These are phyloP conservation scores for Rutstroemia sp. DNA, from an alignment of 2,329 filamentous ascomycete species.

Conservation along the genomic window DNA sequence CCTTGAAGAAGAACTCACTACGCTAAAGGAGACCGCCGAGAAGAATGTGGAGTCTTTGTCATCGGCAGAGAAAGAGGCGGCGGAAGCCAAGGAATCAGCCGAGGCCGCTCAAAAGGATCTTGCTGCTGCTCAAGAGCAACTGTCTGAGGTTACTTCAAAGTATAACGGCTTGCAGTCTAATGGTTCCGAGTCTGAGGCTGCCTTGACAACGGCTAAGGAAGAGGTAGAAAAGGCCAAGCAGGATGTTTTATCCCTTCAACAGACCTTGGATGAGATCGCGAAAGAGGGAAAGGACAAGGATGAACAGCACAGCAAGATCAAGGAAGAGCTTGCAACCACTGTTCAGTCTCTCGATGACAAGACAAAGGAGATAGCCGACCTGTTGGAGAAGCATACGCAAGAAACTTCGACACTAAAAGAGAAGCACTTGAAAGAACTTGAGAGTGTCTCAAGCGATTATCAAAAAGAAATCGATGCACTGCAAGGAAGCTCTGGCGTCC, in stretches of 20 bases:
- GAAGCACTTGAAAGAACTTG: slow-evolving; percentile 50
- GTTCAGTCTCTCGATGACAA: slow-evolving; percentile 27
- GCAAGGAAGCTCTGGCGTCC: slow-evolving; percentile 55
- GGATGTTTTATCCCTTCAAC: slow-evolving; percentile 41
- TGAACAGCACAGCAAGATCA: slow-evolving; percentile 24
- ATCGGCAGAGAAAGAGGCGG: slow-evolving; percentile 34
- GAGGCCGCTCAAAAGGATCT: slow-evolving; percentile 35
- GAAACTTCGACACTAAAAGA: slow-evolving; percentile 29
- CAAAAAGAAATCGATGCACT: slow-evolving; percentile 59
- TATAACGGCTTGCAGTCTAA: slow-evolving; percentile 37
- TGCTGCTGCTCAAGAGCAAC: slow-evolving; percentile 32
- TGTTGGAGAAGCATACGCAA: slow-evolving; percentile 49
- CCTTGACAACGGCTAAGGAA: slow-evolving; percentile 34
- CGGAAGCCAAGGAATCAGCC: slow-evolving; percentile 42
- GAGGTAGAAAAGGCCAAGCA: slow-evolving; percentile 33
- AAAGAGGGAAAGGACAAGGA: slow-evolving; percentile 32
- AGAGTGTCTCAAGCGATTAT: slow-evolving; percentile 52
- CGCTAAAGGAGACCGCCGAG: slow-evolving; percentile 42
- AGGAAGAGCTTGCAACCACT: slow-evolving; percentile 24
- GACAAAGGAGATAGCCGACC: slow-evolving; percentile 33
- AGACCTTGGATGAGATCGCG: slow-evolving; percentile 41
- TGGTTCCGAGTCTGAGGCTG: slow-evolving; percentile 34
- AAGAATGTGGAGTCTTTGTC: slow-evolving; percentile 16
- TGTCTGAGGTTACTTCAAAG: slow-evolving; percentile 17
- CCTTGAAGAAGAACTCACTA: slow-evolving; percentile 38